Evolutionary conservation across 129 eudicot genomes (phyloP).

Genomic region (Ambrosia artemisiifolia): DNA sequence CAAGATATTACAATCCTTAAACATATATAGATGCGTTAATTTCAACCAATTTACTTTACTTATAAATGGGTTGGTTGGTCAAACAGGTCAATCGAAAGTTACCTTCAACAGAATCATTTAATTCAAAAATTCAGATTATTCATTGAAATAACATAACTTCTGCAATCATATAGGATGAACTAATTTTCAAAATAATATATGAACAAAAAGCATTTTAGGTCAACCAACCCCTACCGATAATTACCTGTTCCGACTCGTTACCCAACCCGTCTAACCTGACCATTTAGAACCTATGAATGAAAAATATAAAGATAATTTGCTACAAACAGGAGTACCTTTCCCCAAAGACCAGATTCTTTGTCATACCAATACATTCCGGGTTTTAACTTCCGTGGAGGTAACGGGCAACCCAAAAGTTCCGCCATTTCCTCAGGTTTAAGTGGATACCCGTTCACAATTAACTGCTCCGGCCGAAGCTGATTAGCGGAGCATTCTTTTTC

Average conservation of each 20-base stretch:
- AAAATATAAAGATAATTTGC: neutral
- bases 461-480: conserved; percentile 97
- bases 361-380: conserved; percentile 98
- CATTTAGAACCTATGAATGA: neutral
- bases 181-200: neutral
- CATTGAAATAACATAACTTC: neutral
- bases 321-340: conserved; percentile 60
- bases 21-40: neutral
- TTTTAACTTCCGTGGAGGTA: conserved; percentile 86
- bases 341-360: conserved; percentile 99
- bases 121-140: neutral
- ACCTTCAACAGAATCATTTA: neutral
- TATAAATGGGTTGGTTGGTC: neutral
- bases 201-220: neutral
- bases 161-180: neutral
- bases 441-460: conserved; percentile 79
- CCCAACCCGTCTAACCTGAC: neutral
- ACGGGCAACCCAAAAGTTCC: conserved; percentile 78
- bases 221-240: neutral
- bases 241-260: neutral
- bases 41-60: neutral
- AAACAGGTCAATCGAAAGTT: neutral
- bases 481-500: conserved; percentile 96
- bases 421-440: conserved; percentile 94
- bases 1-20: conserved; percentile 14